Percentiles rank a stretch among this genome's conserved stretches.
Evolutionary conservation across 2,329 filamentous ascomycete species (phyloP).

Genomic region (Pseudofabraea citricarpa): DNA sequence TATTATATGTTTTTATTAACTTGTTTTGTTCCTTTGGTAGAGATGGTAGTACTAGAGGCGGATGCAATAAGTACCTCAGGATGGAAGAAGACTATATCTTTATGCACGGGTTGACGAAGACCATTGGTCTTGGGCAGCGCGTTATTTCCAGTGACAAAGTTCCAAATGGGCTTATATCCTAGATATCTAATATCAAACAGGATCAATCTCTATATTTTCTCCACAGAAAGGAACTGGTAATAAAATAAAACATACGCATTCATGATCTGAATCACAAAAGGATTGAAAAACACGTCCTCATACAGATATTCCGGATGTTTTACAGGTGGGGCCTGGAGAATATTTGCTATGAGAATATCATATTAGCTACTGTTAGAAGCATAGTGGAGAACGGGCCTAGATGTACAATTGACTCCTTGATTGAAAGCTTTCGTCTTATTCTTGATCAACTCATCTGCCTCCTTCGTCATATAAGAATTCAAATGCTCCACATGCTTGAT

Average conservation of each 20-base stretch:
- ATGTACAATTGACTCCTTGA: slow-evolving; percentile 30
- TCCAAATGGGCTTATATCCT: slow-evolving; percentile 34
- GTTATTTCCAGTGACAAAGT: slow-evolving; percentile 36
- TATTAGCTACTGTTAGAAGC: background rate
- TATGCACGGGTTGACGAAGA: slow-evolving; percentile 33
- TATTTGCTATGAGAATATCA: slow-evolving; percentile 27
- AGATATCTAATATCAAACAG: slow-evolving; percentile 30
- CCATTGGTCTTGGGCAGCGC: slow-evolving; percentile 31
- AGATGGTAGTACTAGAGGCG: slow-evolving; percentile 1
- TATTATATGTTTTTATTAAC: slow-evolving; percentile 5
- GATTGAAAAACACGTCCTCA: slow-evolving; percentile 37
- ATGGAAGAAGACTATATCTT: slow-evolving; percentile 32
- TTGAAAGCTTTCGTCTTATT: slow-evolving; percentile 28
- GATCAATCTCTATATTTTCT: slow-evolving; percentile 2
- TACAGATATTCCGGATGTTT: slow-evolving; percentile 27
- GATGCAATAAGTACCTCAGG: slow-evolving; percentile 26
- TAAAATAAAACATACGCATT: slow-evolving; percentile 27
- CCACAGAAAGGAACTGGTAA: background rate
- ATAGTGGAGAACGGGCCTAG: background rate
- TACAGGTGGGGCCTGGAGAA: slow-evolving; percentile 34
- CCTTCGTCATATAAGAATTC: slow-evolving; percentile 30
- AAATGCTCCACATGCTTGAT: slow-evolving; percentile 29
- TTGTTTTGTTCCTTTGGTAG: too few species aligned
- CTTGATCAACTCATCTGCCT: slow-evolving; percentile 27
- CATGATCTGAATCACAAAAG: slow-evolving; percentile 34